Evolutionary conservation across 352 stramenopile genomes (phyloP).

Genomic region (Discostella stelligera): DNA sequence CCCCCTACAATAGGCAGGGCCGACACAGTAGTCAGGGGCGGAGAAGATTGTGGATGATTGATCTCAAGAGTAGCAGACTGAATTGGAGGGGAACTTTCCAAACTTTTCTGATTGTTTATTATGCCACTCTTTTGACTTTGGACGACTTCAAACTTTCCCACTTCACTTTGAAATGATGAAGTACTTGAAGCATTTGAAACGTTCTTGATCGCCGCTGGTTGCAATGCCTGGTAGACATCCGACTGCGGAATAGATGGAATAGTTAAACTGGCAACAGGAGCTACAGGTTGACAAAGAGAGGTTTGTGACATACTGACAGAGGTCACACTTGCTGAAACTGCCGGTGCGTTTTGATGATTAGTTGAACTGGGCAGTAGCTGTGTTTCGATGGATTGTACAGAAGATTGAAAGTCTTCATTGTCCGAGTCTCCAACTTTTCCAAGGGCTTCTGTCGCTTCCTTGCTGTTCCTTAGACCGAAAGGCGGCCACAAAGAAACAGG

Average conservation of each 20-base stretch:
- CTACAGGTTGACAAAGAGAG: slow-evolving; percentile 12
- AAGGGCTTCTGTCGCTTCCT: slow-evolving; percentile 51
- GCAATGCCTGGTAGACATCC: slow-evolving; percentile 20
- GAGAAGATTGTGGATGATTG: neutral
- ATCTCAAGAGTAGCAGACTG: neutral
- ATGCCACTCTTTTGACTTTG: slow-evolving; percentile 8
- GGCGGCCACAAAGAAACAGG: slow-evolving; percentile 70
- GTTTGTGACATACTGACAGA: slow-evolving; percentile 13
- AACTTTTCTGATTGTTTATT: neutral
- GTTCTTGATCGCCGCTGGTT: neutral
- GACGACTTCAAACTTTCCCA: neutral
- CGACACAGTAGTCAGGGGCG: slow-evolving; percentile 4
- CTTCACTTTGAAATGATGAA: neutral
- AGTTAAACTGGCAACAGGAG: slow-evolving; percentile 15
- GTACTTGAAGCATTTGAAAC: neutral
- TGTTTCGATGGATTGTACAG: slow-evolving; percentile 20
- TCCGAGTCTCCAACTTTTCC: slow-evolving; percentile 50
- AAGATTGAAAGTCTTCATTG: slow-evolving; percentile 49
- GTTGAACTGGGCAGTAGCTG: slow-evolving; percentile 8
- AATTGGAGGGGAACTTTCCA: neutral
- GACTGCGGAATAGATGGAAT: slow-evolving; percentile 9
- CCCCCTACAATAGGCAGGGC: neutral
- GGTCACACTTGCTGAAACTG: neutral
- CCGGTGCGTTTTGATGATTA: neutral
- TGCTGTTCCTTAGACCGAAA: slow-evolving; percentile 63